Evolutionary conservation across 495 filamentous ascomycete species (phyloP), one percentile per base, ranked within the genome.

Genomic region (Bombardia bombarda): DNA sequence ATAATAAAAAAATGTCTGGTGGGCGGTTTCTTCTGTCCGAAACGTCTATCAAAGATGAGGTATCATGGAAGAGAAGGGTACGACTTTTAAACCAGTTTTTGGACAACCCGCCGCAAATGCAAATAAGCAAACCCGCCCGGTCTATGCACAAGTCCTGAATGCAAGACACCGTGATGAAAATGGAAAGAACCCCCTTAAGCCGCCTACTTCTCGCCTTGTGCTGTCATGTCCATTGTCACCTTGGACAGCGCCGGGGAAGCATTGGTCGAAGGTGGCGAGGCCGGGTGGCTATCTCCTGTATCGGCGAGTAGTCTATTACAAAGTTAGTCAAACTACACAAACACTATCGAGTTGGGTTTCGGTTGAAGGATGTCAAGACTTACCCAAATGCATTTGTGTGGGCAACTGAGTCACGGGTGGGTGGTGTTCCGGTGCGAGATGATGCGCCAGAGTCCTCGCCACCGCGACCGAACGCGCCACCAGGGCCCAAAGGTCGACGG

Each of bases 381-480:
- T 72, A 95, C 92, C 87, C 88, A 73, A 92, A 98, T 51, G 87
- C 80, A 68, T 96, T 98, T 40, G 77, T 73, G 45, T 83, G 80
- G 26, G 83, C 75, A 28, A 79, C 70, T 36, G 82, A 64, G 50
- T 82, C 79, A 60, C 80, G 83, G 44, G 72, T 79, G 65, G 88
- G 83, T 19, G 88, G 88, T 42, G 90, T 95, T 53, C 82, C 84
- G 46, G 84, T 92, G 51, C 92, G 82, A 41, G 90, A 95, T 42
- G 86, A 89, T 38, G 82, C 77, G 24, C 61, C 63, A 12, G 68
- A 73, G 54, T 93, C 90, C 46, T 94, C 87, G 36, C 79, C 79
- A 32, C 77, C 75, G 51, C 81, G 75, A 53, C 75, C 76, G 43
- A 87, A 65, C 53, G 80, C 75, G 58, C 79, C 78, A 53, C 81